Conservation (phyloP, 2,329 filamentous ascomycete species). For the Penicillium verrucosum region DNA sequence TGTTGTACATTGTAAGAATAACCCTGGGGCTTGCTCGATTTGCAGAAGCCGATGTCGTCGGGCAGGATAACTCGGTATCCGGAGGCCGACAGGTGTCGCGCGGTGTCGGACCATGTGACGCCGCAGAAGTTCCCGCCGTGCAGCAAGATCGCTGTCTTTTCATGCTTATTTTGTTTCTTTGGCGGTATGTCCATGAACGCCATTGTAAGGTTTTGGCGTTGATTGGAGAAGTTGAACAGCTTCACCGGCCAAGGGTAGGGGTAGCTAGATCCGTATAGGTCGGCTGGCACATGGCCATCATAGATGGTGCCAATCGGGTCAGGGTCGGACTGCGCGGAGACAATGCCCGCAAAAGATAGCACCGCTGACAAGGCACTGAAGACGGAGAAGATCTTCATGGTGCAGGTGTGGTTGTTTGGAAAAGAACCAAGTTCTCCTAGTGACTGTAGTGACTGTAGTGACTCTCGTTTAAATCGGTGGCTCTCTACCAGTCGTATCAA, state of each 20-base stretch:
- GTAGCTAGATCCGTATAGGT: slow-evolving; percentile 11
- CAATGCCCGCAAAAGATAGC: background rate
- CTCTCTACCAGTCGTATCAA: background rate
- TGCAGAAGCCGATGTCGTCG: slow-evolving; percentile 18
- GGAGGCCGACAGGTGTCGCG: slow-evolving; percentile 9
- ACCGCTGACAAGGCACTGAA: slow-evolving; percentile 1
- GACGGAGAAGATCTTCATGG: slow-evolving; percentile 1
- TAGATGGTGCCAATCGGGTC: slow-evolving; percentile 14
- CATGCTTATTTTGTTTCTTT: background rate
- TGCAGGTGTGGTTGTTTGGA: background rate
- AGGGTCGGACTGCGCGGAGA: slow-evolving; percentile 6
- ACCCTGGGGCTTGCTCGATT: slow-evolving; percentile 16
- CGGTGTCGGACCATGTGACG: slow-evolving; percentile 15
- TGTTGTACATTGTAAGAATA: slow-evolving; percentile 14
- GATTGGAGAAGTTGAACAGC: slow-evolving; percentile 16
- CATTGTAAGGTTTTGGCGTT: slow-evolving; percentile 15
- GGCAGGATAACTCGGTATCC: slow-evolving; percentile 17
- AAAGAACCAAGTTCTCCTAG: background rate
- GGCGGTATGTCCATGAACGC: slow-evolving; percentile 14
- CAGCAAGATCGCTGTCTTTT: slow-evolving; percentile 10
- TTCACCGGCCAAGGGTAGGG: slow-evolving; percentile 16
- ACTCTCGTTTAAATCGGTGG: background rate
- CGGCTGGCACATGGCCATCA: slow-evolving; percentile 6
- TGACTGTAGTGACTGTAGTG: background rate
- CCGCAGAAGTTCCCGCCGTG: slow-evolving; percentile 16